Evolutionary conservation across 306 rosid species (phyloP), one percentile per base, ranked within the genome.

Genomic region (Trifolium fragiferum): DNA sequence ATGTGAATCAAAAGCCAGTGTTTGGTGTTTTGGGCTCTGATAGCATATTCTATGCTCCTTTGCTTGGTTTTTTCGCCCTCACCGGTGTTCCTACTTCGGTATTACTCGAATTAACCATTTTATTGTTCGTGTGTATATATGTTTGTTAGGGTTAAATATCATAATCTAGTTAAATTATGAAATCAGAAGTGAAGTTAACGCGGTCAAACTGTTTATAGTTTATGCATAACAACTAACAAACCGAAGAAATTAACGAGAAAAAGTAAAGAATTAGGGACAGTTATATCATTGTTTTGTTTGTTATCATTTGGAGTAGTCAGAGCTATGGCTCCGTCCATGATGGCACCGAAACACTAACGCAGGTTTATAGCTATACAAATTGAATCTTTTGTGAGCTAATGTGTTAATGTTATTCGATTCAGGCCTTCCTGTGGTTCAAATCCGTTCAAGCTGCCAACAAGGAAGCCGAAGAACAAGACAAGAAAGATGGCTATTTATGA

Each of bases 381-480:
- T 47, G 37, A 13, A 20, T 66, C 4, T 21, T 25, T 57, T 14
- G 38, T 66, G 38, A 44, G 8, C 47, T 79, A 79, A 82, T 20
- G 23, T 66, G 13, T 35, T 20, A 5, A 65, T 73, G 53, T 27
- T 32, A 1, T 30, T 83, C 3, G 64, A 59, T 67, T 73, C 85
- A 95, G 99, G 96, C 85, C n/a, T 90, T 86, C 47, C 78, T 95
- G 27, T 95, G 99, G 99, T 89, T 83, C 83, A 92, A 86, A 83
- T 90, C 99, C 0, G 97, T 94, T 76, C 85, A 90, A 82, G 86
- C 82, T 49, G 99, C 99, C 65, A 95, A 95, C 78, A 92, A 87
- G 84, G 98, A 95, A 78, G 99, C 99, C 0, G 99, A 95, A 62
- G 99, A 95, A 43, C 99, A 95, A 71, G 99, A 95, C 81, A 89